Evolutionary conservation across 495 filamentous ascomycete genomes (phyloP).

Genomic region (Penicillium arizonense): DNA sequence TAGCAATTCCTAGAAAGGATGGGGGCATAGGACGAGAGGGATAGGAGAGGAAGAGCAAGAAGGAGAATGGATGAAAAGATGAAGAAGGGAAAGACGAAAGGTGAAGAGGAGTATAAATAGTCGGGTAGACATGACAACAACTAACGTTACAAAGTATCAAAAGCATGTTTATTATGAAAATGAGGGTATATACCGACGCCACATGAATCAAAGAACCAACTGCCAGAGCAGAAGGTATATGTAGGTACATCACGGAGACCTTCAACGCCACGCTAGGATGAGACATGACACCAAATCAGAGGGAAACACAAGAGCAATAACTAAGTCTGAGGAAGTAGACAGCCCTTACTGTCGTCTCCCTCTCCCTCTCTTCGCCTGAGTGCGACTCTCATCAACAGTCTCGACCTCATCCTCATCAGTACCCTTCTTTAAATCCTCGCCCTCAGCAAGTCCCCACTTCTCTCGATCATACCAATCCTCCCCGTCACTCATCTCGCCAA

Average conservation of each 20-base stretch:
- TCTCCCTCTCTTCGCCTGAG: conserved; percentile 62
- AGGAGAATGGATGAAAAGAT: too few relatives aligned
- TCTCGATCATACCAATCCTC: conserved; percentile 96
- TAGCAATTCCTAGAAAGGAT: too few relatives aligned
- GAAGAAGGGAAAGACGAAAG: too few relatives aligned
- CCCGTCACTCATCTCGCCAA: conserved; percentile 82
- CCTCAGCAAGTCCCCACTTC: conserved; percentile 73
- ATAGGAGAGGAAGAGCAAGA: too few relatives aligned
- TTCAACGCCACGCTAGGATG: conserved; percentile 30
- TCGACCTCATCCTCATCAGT: conserved; percentile 89
- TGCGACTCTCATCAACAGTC: conserved; percentile 67
- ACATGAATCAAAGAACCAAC: conserved; percentile 5
- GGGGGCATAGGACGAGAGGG: too few relatives aligned
- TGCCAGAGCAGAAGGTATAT: neutral
- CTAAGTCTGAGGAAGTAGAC: neutral
- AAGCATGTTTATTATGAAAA: conserved; percentile 2
- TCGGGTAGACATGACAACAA: too few relatives aligned
- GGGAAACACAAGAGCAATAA: neutral
- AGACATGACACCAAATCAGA: conserved; percentile 6
- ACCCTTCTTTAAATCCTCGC: conserved; percentile 83
- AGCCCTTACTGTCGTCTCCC: conserved; percentile 33
- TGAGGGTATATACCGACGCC: conserved; percentile 11
- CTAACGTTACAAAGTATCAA: neutral
- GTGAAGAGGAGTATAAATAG: too few relatives aligned
- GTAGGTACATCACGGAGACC: conserved; percentile 11